Evolutionary conservation across 805 yeast species (phyloP), one percentile per base, ranked within the genome.

Genomic region (Myxozyma vanderwaltii): DNA sequence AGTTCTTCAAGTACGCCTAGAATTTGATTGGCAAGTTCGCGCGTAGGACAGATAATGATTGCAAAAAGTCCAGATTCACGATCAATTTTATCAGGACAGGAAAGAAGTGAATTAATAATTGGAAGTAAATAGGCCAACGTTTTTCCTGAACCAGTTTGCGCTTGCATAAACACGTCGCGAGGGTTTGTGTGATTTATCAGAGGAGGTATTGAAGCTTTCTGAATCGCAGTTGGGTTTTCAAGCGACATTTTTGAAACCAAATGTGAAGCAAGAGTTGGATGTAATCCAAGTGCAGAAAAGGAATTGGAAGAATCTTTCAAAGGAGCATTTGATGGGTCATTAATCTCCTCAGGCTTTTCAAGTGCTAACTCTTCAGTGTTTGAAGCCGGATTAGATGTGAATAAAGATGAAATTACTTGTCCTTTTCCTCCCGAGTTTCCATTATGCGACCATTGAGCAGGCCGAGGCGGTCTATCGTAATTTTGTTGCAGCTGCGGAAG

Each of bases 61-160:
- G 97, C 98, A 75, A 90, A 91, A 12, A 94, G 76, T 4, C 99
- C 99, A 13, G 89, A 81, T 15, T 82, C 79, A 66, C 98, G 81
- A 45, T 69, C 73, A 2, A 79, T 70, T 36, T 72, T 75, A 7
- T 74, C 75, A 23, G 67, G 67, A 67, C 83, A 82, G 29, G 78
- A 74, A 82, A 90, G 82, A 44, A 94, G 77, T 59, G 83, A 81
- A 64, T 88, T 84, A 63, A 92, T 73, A 21, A 95, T 85, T 1
- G 99, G 99, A 39, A 95, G 75, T 2, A 86, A 76, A 71, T 88
- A 95, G 0, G 98, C 86, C 56, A 94, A 74, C 0, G 99, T 94
- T 73, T 94, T 94, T 73, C 99, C 99, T 0, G 98, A 91, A 54
- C 99, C 99, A 0, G 99, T 94, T 74, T 95, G 97, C 0, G 99